Conservation (phyloP, 75 land plant species). For the Cupressus sempervirens region DNA sequence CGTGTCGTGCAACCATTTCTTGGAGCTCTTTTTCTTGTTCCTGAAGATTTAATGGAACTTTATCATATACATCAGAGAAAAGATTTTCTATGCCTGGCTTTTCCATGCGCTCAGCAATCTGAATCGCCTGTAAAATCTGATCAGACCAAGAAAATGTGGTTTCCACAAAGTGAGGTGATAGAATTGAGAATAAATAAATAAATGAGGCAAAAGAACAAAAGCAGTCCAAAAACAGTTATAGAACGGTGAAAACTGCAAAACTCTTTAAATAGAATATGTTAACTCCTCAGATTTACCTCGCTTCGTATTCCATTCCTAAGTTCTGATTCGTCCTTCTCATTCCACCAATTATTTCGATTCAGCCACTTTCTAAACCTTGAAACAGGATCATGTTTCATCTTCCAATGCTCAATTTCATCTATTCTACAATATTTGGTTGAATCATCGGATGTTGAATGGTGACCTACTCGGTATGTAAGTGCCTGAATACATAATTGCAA, state of each 20-base stretch:
- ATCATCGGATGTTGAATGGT: constrained; percentile 96
- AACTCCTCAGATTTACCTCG: constrained; percentile 34
- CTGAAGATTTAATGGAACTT: constrained; percentile 46
- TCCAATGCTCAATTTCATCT: constrained; percentile 89
- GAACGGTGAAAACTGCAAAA: background rate
- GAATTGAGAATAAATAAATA: background rate
- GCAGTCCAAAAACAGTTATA: background rate
- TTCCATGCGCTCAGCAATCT: constrained; percentile 59
- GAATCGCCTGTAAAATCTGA: constrained; percentile 68
- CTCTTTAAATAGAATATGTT: background rate
- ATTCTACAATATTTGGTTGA: constrained; percentile 76
- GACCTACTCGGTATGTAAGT: constrained; percentile 83
- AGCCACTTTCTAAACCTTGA: constrained; percentile 69
- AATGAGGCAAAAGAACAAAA: background rate
- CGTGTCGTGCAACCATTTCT: constrained; percentile 37
- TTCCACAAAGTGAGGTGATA: background rate
- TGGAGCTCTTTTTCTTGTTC: constrained; percentile 67
- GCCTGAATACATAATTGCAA: constrained; percentile 36
- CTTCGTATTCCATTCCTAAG: constrained; percentile 46
- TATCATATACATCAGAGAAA: constrained; percentile 82
- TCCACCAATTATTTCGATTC: constrained; percentile 74
- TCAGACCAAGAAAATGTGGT: constrained; percentile 6
- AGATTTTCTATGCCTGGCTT: constrained; percentile 58
- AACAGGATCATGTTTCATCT: constrained; percentile 55
- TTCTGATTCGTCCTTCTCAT: constrained; percentile 44